Conservation (phyloP, 306 rosid species). For the Cicer judaicum region DNA sequence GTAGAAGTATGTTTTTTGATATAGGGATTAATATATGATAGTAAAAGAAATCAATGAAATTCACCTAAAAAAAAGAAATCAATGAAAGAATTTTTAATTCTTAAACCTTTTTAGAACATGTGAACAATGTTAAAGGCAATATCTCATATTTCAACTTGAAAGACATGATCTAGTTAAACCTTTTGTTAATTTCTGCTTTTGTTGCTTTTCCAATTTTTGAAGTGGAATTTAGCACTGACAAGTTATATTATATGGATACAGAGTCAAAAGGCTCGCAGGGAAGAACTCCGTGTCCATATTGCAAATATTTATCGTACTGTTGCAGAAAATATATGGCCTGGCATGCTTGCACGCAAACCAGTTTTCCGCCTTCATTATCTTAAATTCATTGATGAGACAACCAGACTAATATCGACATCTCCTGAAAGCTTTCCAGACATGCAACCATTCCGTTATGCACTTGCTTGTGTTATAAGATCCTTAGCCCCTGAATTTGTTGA, state of each 20-base stretch:
- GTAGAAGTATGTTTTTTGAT: background rate
- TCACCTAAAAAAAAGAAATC: slow-evolving; percentile 6
- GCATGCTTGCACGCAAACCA: slow-evolving; percentile 84
- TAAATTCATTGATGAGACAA: slow-evolving; percentile 90
- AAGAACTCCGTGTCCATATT: slow-evolving; percentile 93
- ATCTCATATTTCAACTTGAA: slow-evolving; percentile 35
- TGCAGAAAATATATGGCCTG: slow-evolving; percentile 98
- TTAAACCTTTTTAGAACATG: slow-evolving; percentile 10
- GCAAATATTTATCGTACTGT: slow-evolving; percentile 92
- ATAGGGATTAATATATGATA: slow-evolving; percentile 28
- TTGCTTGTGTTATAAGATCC: slow-evolving; percentile 94
- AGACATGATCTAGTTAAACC: slow-evolving; percentile 12
- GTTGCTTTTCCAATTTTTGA: slow-evolving; percentile 39
- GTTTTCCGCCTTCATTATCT: slow-evolving; percentile 88
- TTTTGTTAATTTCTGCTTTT: slow-evolving; percentile 34
- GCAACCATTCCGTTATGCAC: slow-evolving; percentile 97
- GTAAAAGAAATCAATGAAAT: slow-evolving; percentile 13
- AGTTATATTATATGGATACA: slow-evolving; percentile 50
- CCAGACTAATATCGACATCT: slow-evolving; percentile 67
- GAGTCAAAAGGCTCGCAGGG: slow-evolving; percentile 96
- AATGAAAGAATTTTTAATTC: background rate
- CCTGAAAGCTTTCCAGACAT: slow-evolving; percentile 89
- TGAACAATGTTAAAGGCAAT: slow-evolving; percentile 19
- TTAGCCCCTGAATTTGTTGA: slow-evolving; percentile 98
- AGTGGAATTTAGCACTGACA: slow-evolving; percentile 36